These are phyloP conservation scores for Fusarium decemcellulare DNA, from an alignment of 2,329 filamentous ascomycete genomes.

Conservation along the genomic window DNA sequence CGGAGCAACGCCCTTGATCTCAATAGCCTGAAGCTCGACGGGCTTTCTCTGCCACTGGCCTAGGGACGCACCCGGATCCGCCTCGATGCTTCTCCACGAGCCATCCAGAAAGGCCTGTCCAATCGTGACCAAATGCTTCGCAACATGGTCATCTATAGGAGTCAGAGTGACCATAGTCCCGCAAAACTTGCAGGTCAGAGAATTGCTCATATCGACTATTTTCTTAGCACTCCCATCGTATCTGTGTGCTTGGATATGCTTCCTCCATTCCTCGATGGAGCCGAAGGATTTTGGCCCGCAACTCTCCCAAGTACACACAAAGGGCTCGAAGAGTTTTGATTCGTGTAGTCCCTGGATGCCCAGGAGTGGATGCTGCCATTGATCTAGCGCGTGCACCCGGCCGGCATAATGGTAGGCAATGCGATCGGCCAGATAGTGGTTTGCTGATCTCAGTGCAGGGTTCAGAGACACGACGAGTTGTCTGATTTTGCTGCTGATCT, in stretches of 20 bases:
- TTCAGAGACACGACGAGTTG: slow-evolving; percentile 1
- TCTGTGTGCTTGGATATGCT: background rate
- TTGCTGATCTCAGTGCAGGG: background rate
- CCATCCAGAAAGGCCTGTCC: background rate
- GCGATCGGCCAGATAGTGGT: background rate
- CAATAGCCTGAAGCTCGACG: background rate
- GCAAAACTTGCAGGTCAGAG: background rate
- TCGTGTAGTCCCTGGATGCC: background rate
- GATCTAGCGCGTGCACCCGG: background rate
- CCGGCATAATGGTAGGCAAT: slow-evolving; percentile 1
- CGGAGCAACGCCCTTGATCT: background rate
- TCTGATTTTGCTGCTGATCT: background rate
- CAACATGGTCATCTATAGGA: background rate
- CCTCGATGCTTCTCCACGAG: slow-evolving; percentile 1
- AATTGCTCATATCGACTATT: too few species aligned
- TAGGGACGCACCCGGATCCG: background rate
- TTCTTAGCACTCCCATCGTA: too few species aligned
- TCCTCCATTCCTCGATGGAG: background rate
- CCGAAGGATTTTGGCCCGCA: background rate
- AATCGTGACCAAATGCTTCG: background rate
- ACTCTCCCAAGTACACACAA: background rate
- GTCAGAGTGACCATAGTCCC: background rate
- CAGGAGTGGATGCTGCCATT: slow-evolving; percentile 4
- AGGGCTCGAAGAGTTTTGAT: background rate
- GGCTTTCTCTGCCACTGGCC: background rate